These are phyloP conservation scores for Salix caprea DNA, from an alignment of 345 rosid species.

Conservation along the genomic window DNA sequence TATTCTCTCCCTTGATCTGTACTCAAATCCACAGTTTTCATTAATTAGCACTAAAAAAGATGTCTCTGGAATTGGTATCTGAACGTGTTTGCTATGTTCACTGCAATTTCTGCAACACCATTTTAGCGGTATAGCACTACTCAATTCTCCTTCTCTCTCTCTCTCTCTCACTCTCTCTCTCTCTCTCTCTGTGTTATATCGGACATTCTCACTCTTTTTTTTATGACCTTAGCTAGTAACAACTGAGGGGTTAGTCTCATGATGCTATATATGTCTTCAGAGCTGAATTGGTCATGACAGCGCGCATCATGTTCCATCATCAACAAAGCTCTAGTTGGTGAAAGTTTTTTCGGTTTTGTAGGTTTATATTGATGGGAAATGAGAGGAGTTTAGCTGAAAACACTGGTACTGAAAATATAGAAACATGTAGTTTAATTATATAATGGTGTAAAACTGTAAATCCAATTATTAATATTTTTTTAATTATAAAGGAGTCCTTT, in stretches of 20 bases:
- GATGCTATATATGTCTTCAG: not conserved
- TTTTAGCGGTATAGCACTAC: slow-evolving; percentile 68
- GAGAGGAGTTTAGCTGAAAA: slow-evolving; percentile 9
- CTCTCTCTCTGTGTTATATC: not conserved
- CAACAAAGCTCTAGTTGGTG: not conserved
- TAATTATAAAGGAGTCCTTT: not conserved
- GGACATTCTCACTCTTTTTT: not conserved
- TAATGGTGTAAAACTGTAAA: not conserved
- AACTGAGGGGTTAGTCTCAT: not conserved
- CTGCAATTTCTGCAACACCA: slow-evolving; percentile 99
- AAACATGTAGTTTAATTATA: not conserved
- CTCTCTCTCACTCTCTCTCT: not conserved
- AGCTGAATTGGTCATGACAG: slow-evolving; percentile 1
- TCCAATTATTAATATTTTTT: not conserved
- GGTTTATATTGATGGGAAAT: not conserved
- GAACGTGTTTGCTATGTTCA: slow-evolving; percentile 90
- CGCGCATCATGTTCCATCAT: not conserved
- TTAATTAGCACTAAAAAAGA: slow-evolving; percentile 20
- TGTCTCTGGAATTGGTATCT: slow-evolving; percentile 70
- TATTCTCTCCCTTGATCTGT: slow-evolving; percentile 2
- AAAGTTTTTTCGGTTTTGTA: not conserved
- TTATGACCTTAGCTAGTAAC: not conserved
- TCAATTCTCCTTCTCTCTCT: not conserved
- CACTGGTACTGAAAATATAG: not conserved
- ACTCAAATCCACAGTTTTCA: not conserved